Base-by-base conservation (phyloP, 176 grass and related monocot species). In the Stipa capillata region DNA sequence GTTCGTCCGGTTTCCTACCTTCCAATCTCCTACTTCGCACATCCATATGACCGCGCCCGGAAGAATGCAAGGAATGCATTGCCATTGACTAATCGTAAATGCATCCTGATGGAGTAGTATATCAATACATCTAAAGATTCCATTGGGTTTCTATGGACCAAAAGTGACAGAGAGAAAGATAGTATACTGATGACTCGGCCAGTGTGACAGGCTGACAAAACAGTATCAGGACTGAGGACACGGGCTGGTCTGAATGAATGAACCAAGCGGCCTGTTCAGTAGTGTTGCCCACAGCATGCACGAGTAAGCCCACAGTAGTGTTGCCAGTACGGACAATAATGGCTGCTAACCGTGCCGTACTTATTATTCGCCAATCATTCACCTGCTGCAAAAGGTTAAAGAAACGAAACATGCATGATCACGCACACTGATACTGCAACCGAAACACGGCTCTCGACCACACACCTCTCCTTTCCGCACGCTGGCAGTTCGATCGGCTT, bases 331-430 rank as follows among this genome's bases (percentile, higher is more conserved):
- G 86, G 81, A 60, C 68, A 48, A 78, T 34, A 67, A 66, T 67
- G 80, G 7, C 62, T 14, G 18, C 25, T 36, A 75, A 59, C 52
- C 51, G 20, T 51, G 81, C 32, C 81, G 76, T 88, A 69, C 76
- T 80, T 54, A 74, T 84, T 80, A 80, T 76, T 84, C 76, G 27
- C 45, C 75, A n/a, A 88, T 84, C 86, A 84, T 61, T 29, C 85
- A 83, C 65, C 56, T n/a, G 55, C 55, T 21, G 57, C 72, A 15
- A 67, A 36, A 10, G 57, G 44, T 58, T 65, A 65, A 65, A 65
- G 21, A 24, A 27, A 5, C 52, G 4, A n/a, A 59, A 37, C 51
- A 35, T 5, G 43, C 37, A 24, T 20, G 3, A 51, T 21, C 54
- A 18, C 24, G 12, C 15, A 39, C n/a, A n/a, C n/a, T n/a, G n/a